Evolutionary conservation across 768 basidiomycete genomes (phyloP).

Genomic region (Gloeopeniophorella convolvens): DNA sequence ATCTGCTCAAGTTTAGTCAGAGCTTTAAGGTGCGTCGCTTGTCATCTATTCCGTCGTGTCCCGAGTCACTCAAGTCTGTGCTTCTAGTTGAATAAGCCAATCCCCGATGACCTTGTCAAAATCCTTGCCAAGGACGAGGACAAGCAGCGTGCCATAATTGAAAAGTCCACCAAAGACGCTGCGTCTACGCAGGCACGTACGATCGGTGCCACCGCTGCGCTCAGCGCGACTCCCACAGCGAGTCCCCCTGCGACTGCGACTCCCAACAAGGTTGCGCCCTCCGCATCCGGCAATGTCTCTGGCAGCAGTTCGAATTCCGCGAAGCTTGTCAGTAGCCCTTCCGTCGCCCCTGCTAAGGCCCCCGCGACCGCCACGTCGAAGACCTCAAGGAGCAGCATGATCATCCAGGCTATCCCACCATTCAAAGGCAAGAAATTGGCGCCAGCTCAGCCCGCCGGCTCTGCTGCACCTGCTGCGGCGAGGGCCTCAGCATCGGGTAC

Average conservation of each 20-base stretch:
- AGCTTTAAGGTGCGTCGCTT: constrained; percentile 74
- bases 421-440: constrained; percentile 56
- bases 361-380: background rate
- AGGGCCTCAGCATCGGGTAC: constrained; percentile 26
- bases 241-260: constrained; percentile 25
- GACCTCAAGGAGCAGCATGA: constrained; percentile 49
- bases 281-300: constrained; percentile 14
- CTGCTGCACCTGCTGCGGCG: constrained; percentile 27
- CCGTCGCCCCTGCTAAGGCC: constrained; percentile 9
- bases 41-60: background rate
- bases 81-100: constrained; percentile 80
- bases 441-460: constrained; percentile 28
- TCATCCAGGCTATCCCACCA: constrained; percentile 86
- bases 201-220: constrained; percentile 38
- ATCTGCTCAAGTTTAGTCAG: constrained; percentile 87
- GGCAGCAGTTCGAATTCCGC: constrained; percentile 2
- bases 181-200: constrained; percentile 57
- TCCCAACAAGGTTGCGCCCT: constrained; percentile 26
- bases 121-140: constrained; percentile 93
- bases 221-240: constrained; percentile 42
- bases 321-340: constrained; percentile 20
- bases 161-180: constrained; percentile 69
- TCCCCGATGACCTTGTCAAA: constrained; percentile 88
- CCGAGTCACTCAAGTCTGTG: background rate
- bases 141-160: constrained; percentile 77